Base-by-base conservation (phyloP, 2,329 filamentous ascomycete genomes). In the Raffaelea ambrosiae region DNA sequence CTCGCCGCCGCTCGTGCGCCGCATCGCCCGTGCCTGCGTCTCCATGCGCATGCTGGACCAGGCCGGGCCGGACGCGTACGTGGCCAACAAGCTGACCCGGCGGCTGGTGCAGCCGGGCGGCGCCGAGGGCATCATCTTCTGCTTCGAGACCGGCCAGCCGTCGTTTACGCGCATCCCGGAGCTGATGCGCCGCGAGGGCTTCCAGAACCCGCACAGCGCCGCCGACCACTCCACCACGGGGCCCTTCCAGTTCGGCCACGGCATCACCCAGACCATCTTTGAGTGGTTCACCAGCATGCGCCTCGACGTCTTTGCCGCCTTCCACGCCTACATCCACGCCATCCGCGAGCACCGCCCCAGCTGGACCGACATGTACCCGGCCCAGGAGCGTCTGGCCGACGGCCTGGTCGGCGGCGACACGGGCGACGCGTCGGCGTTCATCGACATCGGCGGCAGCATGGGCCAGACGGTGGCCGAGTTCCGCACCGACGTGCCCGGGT, bases 401-500 rank as follows among this genome's bases (percentile, higher is more conserved):
- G 43, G 43, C 2, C 43, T 44, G 5, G 38, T 38, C 20, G 3
- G 13, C 3, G 33, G 38, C n/a, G n/a, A n/a, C n/a, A n/a, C n/a
- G n/a, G 43, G 43, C 11, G 43, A 44, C 33, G 35, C 31, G 2
- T 44, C 43, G 7, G 43, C 33, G 2, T 44, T 44, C 19, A 39
- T 44, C n/a, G 43, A 44, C 21, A 22, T 44, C 4, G 43, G 43
- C 14, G 43, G 43, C 13, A 44, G 43, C 20, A 38, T 44, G 43
- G 43, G 43, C 19, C 43, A 44, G 21, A 39, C 43, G n/a, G 31
- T 44, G 31, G 43, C 43, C 33, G 43, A 44, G 43, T 44, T 44
- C 14, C 20, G 43, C 20, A 39, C 35, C 11, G 43, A 44, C 13
- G 31, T 44, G 11, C 43, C 43, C 33, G 35, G n/a, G 9, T 44